phyloP scores from a whole-genome alignment of 176 grass and related monocot genomes.

The Phyllostachys edulis region DNA sequence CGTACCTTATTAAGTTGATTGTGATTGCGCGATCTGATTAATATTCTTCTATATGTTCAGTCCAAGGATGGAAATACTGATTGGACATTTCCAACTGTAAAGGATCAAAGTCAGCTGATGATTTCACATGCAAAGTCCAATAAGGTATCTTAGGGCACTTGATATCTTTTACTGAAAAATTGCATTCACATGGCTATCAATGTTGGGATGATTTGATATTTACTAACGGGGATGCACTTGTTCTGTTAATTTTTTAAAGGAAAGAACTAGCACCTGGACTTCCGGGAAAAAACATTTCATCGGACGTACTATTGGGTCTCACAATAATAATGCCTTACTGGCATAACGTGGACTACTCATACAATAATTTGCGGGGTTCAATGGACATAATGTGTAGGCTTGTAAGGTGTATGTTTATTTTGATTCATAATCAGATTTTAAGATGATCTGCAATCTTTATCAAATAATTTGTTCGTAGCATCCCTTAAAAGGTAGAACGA shows the following conservation, averaged over 20 bases:
- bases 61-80: slow-evolving; percentile 94
- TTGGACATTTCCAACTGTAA: slow-evolving; percentile 77
- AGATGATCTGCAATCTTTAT: neutral
- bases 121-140: slow-evolving; percentile 93
- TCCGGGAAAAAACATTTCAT: neutral
- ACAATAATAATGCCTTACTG: no score
- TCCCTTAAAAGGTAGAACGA: neutral
- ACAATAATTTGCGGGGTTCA: neutral
- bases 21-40: slow-evolving; percentile 20
- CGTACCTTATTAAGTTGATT: slow-evolving; percentile 7
- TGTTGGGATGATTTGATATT: slow-evolving; percentile 16
- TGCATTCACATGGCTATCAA: neutral
- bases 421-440: neutral
- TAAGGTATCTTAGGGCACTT: slow-evolving; percentile 58
- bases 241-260: neutral
- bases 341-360: neutral
- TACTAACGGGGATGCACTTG: neutral
- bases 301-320: no score
- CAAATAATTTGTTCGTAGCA: neutral
- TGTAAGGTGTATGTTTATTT: slow-evolving; percentile 14
- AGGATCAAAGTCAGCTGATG: slow-evolving; percentile 72
- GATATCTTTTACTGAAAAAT: slow-evolving; percentile 13
- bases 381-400: neutral
- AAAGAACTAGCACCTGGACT: neutral
- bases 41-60: slow-evolving; percentile 42